Evolutionary conservation across 2,329 filamentous ascomycete species (phyloP).

Genomic region (Aspergillus glaucus): DNA sequence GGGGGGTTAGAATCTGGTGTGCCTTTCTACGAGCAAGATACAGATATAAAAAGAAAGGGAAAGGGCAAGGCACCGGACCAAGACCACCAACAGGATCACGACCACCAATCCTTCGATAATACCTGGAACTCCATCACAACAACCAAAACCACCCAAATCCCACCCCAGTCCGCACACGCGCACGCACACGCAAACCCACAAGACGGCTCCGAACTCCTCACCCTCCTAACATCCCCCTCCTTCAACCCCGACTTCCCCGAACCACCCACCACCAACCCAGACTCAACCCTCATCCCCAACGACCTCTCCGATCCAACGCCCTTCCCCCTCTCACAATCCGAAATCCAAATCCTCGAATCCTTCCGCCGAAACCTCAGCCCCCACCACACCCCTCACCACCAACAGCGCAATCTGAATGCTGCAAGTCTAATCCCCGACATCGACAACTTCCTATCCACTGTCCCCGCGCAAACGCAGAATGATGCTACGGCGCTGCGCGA

Average conservation of each 20-base stretch:
- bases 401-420: conserved; percentile 16
- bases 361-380: conserved; percentile 19
- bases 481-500: conserved; percentile 21
- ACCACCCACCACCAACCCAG: conserved; percentile 14
- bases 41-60: conserved; percentile 10
- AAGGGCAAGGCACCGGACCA: conserved; percentile 1
- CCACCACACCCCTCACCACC: conserved; percentile 4
- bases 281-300: conserved; percentile 16
- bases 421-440: conserved; percentile 30
- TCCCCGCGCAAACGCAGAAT: conserved; percentile 7
- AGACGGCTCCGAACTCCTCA: conserved; percentile 39
- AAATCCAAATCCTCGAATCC: conserved; percentile 26
- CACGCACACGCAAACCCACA: conserved; percentile 5
- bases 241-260: conserved; percentile 25
- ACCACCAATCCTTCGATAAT: conserved; percentile 8
- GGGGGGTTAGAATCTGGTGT: background rate
- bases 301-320: conserved; percentile 13
- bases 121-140: conserved; percentile 14
- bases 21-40: too few species aligned
- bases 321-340: conserved; percentile 7
- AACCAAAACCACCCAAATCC: background rate
- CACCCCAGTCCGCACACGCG: conserved; percentile 3
- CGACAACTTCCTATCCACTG: conserved; percentile 23
- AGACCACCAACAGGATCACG: background rate
- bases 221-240: conserved; percentile 29